Base-by-base conservation (phyloP, 2,329 filamentous ascomycete genomes). In the Orbilia oligospora region DNA sequence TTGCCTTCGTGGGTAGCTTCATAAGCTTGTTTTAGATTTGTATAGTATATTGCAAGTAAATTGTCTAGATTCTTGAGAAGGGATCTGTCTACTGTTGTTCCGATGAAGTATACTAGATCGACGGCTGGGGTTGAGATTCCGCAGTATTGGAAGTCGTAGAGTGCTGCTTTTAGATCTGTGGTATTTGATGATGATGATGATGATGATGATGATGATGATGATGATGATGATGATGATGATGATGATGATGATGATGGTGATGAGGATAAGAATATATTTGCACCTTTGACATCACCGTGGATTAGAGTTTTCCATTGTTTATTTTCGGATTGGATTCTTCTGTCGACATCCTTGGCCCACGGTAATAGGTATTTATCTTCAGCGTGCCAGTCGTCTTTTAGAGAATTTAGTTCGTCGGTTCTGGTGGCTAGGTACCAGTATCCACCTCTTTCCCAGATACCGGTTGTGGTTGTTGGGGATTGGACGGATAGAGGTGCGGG, bases 61-160 rank as follows among this genome's bases (percentile, higher is more conserved):
- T 65, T 36, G 63, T 83, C 84, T 0, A 84, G 76, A 2, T 85
- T 82, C 88, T 91, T 89, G 0, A 79, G 27, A n/a, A 90, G 81
- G 44, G 84, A 82, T 0, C 84, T 76, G 0, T 85, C 83, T 0
- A 87, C 58, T 0, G 81, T 66, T 9, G 82, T 83, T 18, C 85
- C 84, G 0, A 92, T 85, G 85, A 91, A 86, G 1, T 84, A 80
- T 5, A 88, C 80, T 9, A 82, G 58, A 82, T 92, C 91, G 80
- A 90, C 90, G 0, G 89, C 90, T 0, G 90, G 90, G 0, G 91
- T 82, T 0, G 90, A 90, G 0, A 91, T 83, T 0, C 91, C 91
- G 0, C 88, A 87, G 80, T 92, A 92, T 80, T 92, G 90, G 71
- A 92, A 92, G 82, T 92, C 91, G 81, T 90, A 91, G 80, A 92